Evolutionary conservation across 495 filamentous ascomycete genomes (phyloP), one percentile per base, ranked within the genome.

Genomic region (Chaetomium fimeti): DNA sequence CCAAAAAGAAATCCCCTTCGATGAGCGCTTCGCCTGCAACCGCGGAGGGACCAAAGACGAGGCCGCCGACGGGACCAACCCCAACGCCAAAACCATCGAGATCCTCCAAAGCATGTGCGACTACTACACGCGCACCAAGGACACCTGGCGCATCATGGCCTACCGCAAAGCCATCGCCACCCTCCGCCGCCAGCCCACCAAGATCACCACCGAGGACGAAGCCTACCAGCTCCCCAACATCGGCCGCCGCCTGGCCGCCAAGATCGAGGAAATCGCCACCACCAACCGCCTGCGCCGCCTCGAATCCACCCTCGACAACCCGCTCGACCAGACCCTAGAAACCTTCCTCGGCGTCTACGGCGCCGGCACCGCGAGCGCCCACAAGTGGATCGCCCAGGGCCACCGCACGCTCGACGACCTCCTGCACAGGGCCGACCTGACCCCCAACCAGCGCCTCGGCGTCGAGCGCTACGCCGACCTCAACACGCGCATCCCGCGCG

Each of bases 221-320:
- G 94, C 94, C 0, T 74, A 78, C 22, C 69, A 72, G 8, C 83
- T 97, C 4, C 85, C 88, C 1, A 84, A 84, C 60, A 88, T 98
- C 66, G 94, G 94, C 36, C 60, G 77, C 9, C 84, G 91, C 13
- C 74, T 98, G 18, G 94, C 94, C 0, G 80, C 82, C 47, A 97
- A 97, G 69, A 97, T 98, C 61, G 89, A 95, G 69, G 94, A 98
- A 71, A 97, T 97, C 54, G 91, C 77, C 55, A 74, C 61, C 36
- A 97, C 93, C 0, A 85, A 92, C 70, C 80, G 80, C 16, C 85
- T 98, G 0, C 82, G 85, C 22, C 86, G 89, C 43, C 81, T 97
- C 3, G 90, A 96, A 0, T 77, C 82, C 36, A 81, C 88, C 0
- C 84, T 81, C 59, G 68, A 77, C 16, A 88, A 93, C n/a, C 82